A percentile compares a stretch with the other conserved stretches of the same genome.
These are phyloP conservation scores for Ophiostoma perfectum DNA, from an alignment of 2,329 filamentous ascomycete genomes.

Conservation along the genomic window DNA sequence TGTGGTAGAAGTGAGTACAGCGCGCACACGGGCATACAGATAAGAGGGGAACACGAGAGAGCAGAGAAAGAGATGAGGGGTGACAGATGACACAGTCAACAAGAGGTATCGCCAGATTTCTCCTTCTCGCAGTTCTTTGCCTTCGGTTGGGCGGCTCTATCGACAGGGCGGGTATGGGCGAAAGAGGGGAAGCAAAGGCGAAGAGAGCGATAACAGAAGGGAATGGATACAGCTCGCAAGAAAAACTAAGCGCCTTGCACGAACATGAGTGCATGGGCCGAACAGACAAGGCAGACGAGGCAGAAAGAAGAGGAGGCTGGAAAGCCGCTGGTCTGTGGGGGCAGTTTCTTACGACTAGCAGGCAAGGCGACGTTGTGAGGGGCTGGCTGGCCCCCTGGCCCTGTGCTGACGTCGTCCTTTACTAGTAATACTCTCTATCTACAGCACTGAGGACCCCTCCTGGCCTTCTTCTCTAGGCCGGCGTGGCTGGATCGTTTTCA, in stretches of 20 bases:
- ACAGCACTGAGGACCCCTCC: neutral
- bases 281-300: neutral
- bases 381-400: neutral
- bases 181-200: neutral
- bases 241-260: too few species aligned
- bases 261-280: too few species aligned
- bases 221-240: neutral
- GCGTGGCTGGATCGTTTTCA: too few species aligned
- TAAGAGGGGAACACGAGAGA: neutral
- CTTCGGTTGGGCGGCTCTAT: neutral
- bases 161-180: neutral
- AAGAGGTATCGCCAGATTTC: neutral
- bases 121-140: too few species aligned
- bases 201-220: neutral
- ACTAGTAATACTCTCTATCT: neutral
- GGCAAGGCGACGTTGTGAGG: neutral
- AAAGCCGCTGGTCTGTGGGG: neutral
- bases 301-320: conserved; percentile 6
- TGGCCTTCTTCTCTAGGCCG: too few species aligned
- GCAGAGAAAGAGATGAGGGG: neutral
- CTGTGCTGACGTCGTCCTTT: neutral
- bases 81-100: neutral
- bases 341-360: neutral
- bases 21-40: neutral
- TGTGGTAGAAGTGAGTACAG: neutral